These are phyloP conservation scores for Torulaspora microellipsoides DNA, from an alignment of 805 yeast species.

Conservation along the genomic window DNA sequence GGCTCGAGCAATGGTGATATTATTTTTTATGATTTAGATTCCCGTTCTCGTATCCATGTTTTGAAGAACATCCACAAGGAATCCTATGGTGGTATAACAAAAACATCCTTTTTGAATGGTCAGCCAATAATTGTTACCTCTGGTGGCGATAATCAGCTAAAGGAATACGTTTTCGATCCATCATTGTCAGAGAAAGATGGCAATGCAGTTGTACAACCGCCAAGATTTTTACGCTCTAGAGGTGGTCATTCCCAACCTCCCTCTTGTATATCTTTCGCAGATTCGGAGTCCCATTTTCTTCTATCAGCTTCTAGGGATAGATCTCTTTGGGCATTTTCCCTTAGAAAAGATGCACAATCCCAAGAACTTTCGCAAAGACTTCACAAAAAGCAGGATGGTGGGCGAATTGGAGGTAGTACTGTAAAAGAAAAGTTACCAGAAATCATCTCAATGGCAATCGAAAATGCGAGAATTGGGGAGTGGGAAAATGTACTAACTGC, in stretches of 20 bases:
- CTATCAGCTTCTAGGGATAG: slow-evolving; percentile 83
- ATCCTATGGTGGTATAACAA: slow-evolving; percentile 69
- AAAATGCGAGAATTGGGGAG: slow-evolving; percentile 71
- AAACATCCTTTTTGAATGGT: slow-evolving; percentile 74
- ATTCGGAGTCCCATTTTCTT: slow-evolving; percentile 74
- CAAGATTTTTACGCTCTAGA: slow-evolving; percentile 84
- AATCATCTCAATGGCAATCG: slow-evolving; percentile 62
- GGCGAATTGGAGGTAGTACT: slow-evolving; percentile 54
- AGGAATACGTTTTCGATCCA: slow-evolving; percentile 93
- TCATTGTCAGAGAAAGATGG: slow-evolving; percentile 53
- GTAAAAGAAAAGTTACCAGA: slow-evolving; percentile 74
- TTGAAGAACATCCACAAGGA: slow-evolving; percentile 71
- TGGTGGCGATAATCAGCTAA: slow-evolving; percentile 86
- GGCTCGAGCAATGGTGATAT: slow-evolving; percentile 79
- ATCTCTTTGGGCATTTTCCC: slow-evolving; percentile 85
- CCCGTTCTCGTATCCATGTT: slow-evolving; percentile 68
- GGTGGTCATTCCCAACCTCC: slow-evolving; percentile 99
- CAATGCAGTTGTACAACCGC: slow-evolving; percentile 70
- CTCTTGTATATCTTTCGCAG: slow-evolving; percentile 66
- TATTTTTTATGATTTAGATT: slow-evolving; percentile 75
- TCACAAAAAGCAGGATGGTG: slow-evolving; percentile 41
- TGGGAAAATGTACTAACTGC: slow-evolving; percentile 94
- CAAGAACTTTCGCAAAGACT: slow-evolving; percentile 84
- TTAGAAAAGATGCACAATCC: slow-evolving; percentile 94
- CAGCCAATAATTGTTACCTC: slow-evolving; percentile 86